A percentile compares a stretch with the other conserved stretches of the same genome.
These are phyloP conservation scores for Oryza rufipogon DNA, from an alignment of 176 grass and related monocot species.

Conservation along the genomic window DNA sequence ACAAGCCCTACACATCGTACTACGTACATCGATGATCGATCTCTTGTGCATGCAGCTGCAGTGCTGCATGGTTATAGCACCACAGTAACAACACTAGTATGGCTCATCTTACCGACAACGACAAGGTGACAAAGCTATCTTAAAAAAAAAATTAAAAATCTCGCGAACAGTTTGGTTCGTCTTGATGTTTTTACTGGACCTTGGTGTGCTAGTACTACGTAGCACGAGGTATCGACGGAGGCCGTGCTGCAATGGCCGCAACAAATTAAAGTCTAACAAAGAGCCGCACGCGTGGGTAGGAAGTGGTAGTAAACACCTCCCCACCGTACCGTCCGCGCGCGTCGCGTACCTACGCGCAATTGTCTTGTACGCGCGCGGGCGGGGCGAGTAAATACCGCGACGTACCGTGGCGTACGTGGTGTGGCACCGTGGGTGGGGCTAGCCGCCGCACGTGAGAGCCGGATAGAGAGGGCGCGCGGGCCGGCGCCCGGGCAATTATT, in stretches of 20 bases:
- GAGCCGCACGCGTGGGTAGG: not conserved
- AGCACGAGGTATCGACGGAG: not conserved
- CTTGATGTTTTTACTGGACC: no score
- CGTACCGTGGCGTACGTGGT: no score
- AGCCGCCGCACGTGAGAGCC: conserved; percentile 43
- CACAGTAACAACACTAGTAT: not conserved
- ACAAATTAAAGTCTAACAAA: not conserved
- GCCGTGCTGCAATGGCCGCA: not conserved
- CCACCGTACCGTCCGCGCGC: not conserved
- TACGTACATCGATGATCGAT: not conserved
- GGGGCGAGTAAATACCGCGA: conserved; percentile 1
- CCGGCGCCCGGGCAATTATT: not conserved
- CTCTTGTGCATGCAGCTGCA: not conserved
- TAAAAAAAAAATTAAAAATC: no score
- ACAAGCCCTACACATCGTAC: not conserved
- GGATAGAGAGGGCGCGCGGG: not conserved
- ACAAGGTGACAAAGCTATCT: no score
- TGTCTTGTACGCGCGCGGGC: not conserved
- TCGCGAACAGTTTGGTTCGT: no score
- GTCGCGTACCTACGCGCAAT: not conserved
- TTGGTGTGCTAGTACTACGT: no score
- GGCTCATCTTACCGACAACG: no score
- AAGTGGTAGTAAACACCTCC: not conserved
- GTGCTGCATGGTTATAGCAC: not conserved
- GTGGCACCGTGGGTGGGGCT: not conserved